Percentiles rank a stretch among this genome's conserved stretches.
These are phyloP conservation scores for Phyllosticta citriasiana DNA, from an alignment of 2,329 filamentous ascomycete species.

Conservation along the genomic window DNA sequence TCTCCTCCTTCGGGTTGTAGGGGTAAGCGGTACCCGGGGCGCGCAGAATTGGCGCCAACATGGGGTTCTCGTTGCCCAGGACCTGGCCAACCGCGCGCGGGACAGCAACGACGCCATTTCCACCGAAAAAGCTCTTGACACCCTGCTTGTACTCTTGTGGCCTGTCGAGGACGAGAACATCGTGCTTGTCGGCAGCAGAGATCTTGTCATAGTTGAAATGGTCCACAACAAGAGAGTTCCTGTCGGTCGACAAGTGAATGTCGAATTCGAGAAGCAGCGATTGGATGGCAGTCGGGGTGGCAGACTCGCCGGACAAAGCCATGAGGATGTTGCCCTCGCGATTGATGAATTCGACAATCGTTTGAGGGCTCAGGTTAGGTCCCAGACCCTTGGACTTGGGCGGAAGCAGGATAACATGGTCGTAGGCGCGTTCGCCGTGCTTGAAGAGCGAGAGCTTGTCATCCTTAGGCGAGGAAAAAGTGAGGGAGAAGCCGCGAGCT, in stretches of 20 bases:
- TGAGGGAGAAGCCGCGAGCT: constrained; percentile 77
- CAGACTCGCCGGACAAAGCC: constrained; percentile 61
- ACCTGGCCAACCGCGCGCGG: constrained; percentile 72
- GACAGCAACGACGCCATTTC: constrained; percentile 64
- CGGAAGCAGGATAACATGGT: constrained; percentile 83
- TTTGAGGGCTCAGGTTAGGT: constrained; percentile 73
- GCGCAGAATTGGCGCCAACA: constrained; percentile 71
- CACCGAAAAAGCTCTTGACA: constrained; percentile 68
- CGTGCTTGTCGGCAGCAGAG: constrained; percentile 72
- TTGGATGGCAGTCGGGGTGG: constrained; percentile 62
- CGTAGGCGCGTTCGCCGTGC: constrained; percentile 78
- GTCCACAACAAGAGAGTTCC: constrained; percentile 77
- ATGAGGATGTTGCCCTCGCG: constrained; percentile 84
- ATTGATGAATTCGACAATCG: constrained; percentile 85
- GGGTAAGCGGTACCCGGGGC: constrained; percentile 81
- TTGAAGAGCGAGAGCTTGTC: constrained; percentile 68
- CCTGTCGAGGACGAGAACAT: constrained; percentile 70
- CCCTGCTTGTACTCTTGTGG: constrained; percentile 56
- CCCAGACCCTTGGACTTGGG: constrained; percentile 89
- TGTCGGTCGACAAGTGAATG: constrained; percentile 75
- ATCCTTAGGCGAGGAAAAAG: constrained; percentile 75
- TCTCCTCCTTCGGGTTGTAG: constrained; percentile 86
- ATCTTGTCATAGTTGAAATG: constrained; percentile 86
- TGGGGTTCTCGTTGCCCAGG: constrained; percentile 63
- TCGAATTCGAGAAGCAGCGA: constrained; percentile 81